A percentile compares a stretch with the other conserved stretches of the same genome.
phyloP scores from a whole-genome alignment of 768 basidiomycete species.

The Trichaptum fuscoviolaceum region DNA sequence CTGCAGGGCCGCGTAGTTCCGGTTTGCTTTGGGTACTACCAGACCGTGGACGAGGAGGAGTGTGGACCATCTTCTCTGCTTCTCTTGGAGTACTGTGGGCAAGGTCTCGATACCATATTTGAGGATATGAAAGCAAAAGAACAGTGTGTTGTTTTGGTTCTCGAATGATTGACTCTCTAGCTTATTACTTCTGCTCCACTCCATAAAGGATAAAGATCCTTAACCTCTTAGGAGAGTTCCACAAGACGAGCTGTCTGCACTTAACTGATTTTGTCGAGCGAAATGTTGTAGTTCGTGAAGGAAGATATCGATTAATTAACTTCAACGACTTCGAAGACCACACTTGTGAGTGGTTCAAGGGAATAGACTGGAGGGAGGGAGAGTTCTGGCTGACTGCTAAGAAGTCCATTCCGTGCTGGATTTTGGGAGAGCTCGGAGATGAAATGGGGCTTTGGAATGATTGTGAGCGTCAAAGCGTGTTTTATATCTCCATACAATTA shows the following conservation, averaged over 20 bases:
- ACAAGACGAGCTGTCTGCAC: neutral
- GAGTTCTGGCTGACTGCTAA: neutral
- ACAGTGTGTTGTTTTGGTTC: neutral
- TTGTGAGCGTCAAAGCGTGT: neutral
- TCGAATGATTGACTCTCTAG: no score
- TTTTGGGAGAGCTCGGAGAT: neutral
- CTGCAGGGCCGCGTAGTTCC: neutral
- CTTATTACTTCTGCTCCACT: neutral
- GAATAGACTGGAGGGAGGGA: neutral
- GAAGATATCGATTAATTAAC: neutral
- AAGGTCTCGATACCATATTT: neutral
- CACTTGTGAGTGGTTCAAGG: neutral
- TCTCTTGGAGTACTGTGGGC: neutral
- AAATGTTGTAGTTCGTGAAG: neutral
- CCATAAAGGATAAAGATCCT: neutral
- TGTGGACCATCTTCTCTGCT: neutral
- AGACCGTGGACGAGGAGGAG: neutral
- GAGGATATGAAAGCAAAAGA: neutral
- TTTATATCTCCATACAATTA: neutral
- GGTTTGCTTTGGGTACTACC: neutral
- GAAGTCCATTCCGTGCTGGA: neutral
- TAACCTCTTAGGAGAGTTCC: neutral
- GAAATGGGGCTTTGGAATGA: neutral
- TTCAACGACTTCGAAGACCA: neutral
- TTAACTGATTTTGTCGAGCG: neutral